Base-by-base conservation (phyloP, 352 stramenopile genomes). In the Phytophthora europaea region DNA sequence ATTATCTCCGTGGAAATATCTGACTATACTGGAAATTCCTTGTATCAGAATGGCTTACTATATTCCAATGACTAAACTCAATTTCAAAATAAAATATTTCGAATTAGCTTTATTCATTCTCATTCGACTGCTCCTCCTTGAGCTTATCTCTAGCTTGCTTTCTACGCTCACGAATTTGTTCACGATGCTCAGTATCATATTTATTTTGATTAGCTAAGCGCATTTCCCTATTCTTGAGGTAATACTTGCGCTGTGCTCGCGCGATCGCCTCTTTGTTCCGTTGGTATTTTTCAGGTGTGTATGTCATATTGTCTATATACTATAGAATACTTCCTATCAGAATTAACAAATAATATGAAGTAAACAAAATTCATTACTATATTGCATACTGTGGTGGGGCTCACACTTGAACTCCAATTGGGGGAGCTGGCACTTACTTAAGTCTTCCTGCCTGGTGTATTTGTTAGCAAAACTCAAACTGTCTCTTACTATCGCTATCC, bases 311-410 rank as follows among this genome's bases (percentile, higher is more conserved):
- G 20, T 57, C 51, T 57, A 57, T 57, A 57, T 40, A 57, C 9
- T 57, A 55, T 55, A n/a, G 48, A 34, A 26, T 20, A 55, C 48
- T 55, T 55, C 34, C 22, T 55, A 55, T 55, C 20, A 55, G 48
- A 28, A 54, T 54, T 9, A 54, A 54, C 61, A 26, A 26, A 26
- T n/a, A n/a, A n/a, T n/a, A n/a, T n/a, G n/a, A n/a, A n/a, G n/a
- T n/a, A n/a, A n/a, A n/a, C n/a, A n/a, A n/a, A n/a, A n/a, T n/a
- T n/a, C n/a, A n/a, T n/a, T n/a, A n/a, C n/a, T n/a, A n/a, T n/a
- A n/a, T n/a, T n/a, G n/a, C n/a, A n/a, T n/a, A n/a, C n/a, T n/a
- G n/a, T 15, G 8, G 55, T 62, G 38, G 38, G 38, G 15, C n/a
- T 45, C 38, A 9, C 38, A 45, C 38, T 45, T 15, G 4, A 45